These are phyloP conservation scores for Trichothecium sympodiale DNA, from an alignment of 2,329 filamentous ascomycete species.

Conservation along the genomic window DNA sequence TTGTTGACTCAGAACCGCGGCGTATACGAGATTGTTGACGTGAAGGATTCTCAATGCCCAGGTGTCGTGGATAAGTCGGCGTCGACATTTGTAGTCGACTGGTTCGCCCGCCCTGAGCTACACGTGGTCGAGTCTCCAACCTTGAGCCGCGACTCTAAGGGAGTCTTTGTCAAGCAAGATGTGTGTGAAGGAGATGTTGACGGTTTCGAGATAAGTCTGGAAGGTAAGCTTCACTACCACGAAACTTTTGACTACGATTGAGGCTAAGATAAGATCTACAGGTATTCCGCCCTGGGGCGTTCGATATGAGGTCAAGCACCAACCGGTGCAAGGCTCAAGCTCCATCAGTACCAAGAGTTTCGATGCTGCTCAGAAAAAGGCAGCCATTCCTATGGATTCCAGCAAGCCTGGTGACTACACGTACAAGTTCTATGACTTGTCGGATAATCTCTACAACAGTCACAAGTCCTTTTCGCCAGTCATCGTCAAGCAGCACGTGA, in stretches of 20 bases:
- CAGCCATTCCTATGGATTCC: conserved; percentile 79
- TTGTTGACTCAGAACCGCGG: conserved; percentile 58
- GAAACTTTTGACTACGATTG: neutral
- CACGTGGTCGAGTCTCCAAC: conserved; percentile 54
- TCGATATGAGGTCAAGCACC: conserved; percentile 69
- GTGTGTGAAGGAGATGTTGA: conserved; percentile 95
- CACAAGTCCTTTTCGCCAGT: conserved; percentile 57
- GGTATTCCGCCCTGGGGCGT: conserved; percentile 73
- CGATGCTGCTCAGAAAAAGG: conserved; percentile 64
- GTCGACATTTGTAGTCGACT: conserved; percentile 67
- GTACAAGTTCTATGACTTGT: conserved; percentile 75
- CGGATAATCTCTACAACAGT: conserved; percentile 76
- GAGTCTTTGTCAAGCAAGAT: conserved; percentile 59
- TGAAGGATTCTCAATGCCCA: conserved; percentile 71
- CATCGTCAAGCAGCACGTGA: conserved; percentile 69
- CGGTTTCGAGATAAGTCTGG: conserved; percentile 68
- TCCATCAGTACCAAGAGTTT: conserved; percentile 59
- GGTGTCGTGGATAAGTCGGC: conserved; percentile 67
- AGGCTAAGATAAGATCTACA: conserved; percentile 16
- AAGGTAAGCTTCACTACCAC: conserved; percentile 40
- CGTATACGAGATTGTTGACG: conserved; percentile 66
- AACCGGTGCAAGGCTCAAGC: conserved; percentile 53
- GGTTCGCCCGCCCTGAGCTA: conserved; percentile 72
- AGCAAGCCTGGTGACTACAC: conserved; percentile 70
- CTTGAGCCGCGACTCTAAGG: conserved; percentile 36